Percentiles rank a stretch among this genome's conserved stretches.
These are phyloP conservation scores for Oemleria cerasiformis DNA, from an alignment of 306 rosid genomes.

Conservation along the genomic window DNA sequence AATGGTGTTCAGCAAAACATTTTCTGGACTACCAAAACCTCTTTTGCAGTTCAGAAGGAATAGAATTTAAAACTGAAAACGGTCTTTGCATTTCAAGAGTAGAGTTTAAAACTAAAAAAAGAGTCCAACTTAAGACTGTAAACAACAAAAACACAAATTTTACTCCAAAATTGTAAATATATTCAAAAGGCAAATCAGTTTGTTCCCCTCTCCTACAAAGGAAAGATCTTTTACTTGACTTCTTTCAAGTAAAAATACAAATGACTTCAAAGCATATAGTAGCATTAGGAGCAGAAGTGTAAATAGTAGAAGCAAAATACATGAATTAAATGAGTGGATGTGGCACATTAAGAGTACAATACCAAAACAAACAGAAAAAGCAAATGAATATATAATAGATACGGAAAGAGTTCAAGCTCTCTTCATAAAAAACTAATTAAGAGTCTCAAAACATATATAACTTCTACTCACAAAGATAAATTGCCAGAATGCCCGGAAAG, in stretches of 20 bases:
- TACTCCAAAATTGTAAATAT: too few relatives aligned
- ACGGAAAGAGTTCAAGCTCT: background rate
- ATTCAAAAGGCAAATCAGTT: too few relatives aligned
- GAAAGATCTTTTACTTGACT: background rate
- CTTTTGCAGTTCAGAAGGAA: too few relatives aligned
- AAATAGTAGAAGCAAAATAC: background rate
- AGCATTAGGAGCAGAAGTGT: background rate
- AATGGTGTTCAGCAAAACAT: background rate
- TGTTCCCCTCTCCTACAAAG: too few relatives aligned
- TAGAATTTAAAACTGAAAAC: too few relatives aligned
- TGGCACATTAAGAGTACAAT: background rate
- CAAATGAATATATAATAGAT: background rate
- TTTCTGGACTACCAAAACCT: too few relatives aligned
- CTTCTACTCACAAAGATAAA: slow-evolving; percentile 15
- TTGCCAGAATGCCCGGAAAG: background rate
- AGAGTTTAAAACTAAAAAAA: too few relatives aligned
- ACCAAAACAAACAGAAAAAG: background rate
- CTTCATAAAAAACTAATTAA: slow-evolving; percentile 3
- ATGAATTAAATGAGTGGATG: background rate
- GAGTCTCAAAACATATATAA: slow-evolving; percentile 12
- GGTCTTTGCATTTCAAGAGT: too few relatives aligned
- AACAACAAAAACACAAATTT: too few relatives aligned
- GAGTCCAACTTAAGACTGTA: too few relatives aligned
- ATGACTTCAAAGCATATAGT: background rate
- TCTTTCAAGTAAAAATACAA: background rate